Evolutionary conservation across 148 eudicot species (phyloP).

Genomic region (Chenopodium quinoa): DNA sequence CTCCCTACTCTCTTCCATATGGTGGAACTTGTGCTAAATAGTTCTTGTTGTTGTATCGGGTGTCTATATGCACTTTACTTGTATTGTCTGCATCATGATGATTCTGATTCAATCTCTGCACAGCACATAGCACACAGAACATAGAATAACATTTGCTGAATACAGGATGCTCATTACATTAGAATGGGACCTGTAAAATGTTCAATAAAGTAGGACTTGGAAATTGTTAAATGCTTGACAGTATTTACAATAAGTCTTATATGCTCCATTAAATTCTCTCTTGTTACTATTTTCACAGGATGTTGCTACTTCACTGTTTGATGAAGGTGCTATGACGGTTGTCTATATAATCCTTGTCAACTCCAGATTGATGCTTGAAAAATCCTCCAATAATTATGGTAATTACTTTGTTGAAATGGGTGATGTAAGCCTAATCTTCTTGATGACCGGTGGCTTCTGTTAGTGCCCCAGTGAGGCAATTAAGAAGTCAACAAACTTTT

Average conservation of each 20-base stretch:
- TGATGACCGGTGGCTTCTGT: no score
- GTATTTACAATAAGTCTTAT: not conserved
- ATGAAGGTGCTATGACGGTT: slow-evolving; percentile 89
- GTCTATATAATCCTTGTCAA: slow-evolving; percentile 82
- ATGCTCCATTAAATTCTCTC: slow-evolving; percentile 3
- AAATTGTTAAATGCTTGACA: not conserved
- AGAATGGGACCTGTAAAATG: not conserved
- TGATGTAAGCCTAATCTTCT: not conserved
- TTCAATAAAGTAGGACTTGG: not conserved
- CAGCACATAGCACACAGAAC: not conserved
- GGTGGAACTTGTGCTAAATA: not conserved
- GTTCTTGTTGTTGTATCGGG: slow-evolving; percentile 1
- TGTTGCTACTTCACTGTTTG: slow-evolving; percentile 78
- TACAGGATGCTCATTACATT: not conserved
- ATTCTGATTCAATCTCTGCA: not conserved
- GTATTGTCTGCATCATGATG: not conserved
- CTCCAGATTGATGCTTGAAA: slow-evolving; percentile 87
- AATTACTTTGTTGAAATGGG: slow-evolving; percentile 6
- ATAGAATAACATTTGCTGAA: no score
- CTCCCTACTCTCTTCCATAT: not conserved
- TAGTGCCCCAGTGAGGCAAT: not conserved
- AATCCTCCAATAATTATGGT: slow-evolving; percentile 96
- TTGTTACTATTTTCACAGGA: slow-evolving; percentile 47
- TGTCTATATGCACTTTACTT: not conserved
- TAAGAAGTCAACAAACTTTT: not conserved